Percentiles rank a stretch among this genome's conserved stretches.
phyloP scores from a whole-genome alignment of 2,329 filamentous ascomycete species.

The Epichloe gansuensis region DNA sequence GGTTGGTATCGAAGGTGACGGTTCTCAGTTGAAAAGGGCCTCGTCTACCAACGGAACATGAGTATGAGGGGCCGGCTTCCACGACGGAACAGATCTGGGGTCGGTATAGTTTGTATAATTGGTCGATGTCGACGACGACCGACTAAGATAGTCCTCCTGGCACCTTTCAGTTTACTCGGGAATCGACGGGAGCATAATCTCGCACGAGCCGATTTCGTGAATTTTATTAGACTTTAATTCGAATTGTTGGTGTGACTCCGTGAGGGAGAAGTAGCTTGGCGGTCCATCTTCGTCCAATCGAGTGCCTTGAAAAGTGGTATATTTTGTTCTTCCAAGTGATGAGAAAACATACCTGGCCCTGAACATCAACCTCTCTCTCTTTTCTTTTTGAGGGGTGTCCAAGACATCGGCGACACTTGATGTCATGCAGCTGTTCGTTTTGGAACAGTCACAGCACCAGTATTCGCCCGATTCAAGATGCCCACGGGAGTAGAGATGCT shows the following conservation, averaged over 20 bases:
- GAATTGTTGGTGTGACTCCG: slow-evolving; percentile 17
- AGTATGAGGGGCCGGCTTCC: neutral
- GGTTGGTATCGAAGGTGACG: slow-evolving; percentile 13
- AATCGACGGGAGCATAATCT: slow-evolving; percentile 24
- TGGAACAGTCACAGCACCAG: slow-evolving; percentile 43
- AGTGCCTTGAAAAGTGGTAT: slow-evolving; percentile 15
- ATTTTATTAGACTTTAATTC: slow-evolving; percentile 40
- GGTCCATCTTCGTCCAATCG: slow-evolving; percentile 25
- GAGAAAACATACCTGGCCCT: slow-evolving; percentile 44
- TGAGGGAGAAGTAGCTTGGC: slow-evolving; percentile 34
- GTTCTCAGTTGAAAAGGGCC: slow-evolving; percentile 16
- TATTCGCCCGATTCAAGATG: slow-evolving; percentile 40
- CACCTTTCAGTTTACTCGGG: slow-evolving; percentile 15
- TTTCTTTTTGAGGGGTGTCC: slow-evolving; percentile 38
- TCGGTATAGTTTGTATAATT: slow-evolving; percentile 1
- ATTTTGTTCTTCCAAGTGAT: slow-evolving; percentile 35
- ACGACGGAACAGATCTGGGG: neutral
- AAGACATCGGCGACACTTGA: slow-evolving; percentile 35
- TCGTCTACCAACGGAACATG: slow-evolving; percentile 6
- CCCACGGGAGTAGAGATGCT: slow-evolving; percentile 36
- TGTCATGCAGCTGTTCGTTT: slow-evolving; percentile 40
- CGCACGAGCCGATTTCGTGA: slow-evolving; percentile 38
- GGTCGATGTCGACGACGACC: neutral
- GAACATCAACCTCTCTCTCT: slow-evolving; percentile 38
- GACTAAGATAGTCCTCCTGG: neutral